Conservation (phyloP, 768 basidiomycete genomes). For the Thelephora ganbajun region DNA sequence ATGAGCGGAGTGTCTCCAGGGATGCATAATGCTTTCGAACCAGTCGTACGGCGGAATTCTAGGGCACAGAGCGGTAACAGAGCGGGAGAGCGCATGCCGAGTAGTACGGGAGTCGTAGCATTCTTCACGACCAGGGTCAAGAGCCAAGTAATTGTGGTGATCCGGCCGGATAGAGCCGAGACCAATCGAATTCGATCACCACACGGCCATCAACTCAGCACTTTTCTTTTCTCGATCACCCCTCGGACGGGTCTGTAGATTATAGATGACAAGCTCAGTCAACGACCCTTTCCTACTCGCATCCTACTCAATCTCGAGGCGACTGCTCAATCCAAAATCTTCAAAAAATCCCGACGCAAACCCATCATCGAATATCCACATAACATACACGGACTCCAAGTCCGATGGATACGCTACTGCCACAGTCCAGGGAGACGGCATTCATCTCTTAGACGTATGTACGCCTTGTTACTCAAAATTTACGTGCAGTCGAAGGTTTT, state of each 20-base stretch:
- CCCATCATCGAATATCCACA: constrained; percentile 17
- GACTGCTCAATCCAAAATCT: constrained; percentile 11
- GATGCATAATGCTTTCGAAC: too few relatives aligned
- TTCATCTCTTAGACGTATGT: constrained; percentile 63
- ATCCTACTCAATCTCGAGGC: constrained; percentile 13
- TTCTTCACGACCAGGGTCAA: too few relatives aligned
- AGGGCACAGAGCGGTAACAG: too few relatives aligned
- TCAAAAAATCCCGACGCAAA: constrained; percentile 5
- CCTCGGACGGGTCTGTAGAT: constrained; percentile 5
- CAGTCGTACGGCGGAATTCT: too few relatives aligned
- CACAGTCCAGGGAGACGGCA: constrained; percentile 58
- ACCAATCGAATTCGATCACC: too few relatives aligned
- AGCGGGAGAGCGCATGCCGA: too few relatives aligned
- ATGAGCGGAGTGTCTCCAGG: too few relatives aligned
- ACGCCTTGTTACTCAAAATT: neutral
- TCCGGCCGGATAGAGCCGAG: too few relatives aligned
- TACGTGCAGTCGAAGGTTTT: neutral
- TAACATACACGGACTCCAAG: constrained; percentile 16
- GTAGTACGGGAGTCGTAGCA: too few relatives aligned
- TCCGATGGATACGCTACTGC: constrained; percentile 50
- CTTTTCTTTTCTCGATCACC: neutral
- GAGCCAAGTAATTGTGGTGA: too few relatives aligned
- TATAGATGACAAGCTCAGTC: constrained; percentile 18
- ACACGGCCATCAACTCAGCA: neutral
- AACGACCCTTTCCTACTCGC: constrained; percentile 28